phyloP scores from a whole-genome alignment of 2,329 filamentous ascomycete genomes.

The Penicillium crustosum region DNA sequence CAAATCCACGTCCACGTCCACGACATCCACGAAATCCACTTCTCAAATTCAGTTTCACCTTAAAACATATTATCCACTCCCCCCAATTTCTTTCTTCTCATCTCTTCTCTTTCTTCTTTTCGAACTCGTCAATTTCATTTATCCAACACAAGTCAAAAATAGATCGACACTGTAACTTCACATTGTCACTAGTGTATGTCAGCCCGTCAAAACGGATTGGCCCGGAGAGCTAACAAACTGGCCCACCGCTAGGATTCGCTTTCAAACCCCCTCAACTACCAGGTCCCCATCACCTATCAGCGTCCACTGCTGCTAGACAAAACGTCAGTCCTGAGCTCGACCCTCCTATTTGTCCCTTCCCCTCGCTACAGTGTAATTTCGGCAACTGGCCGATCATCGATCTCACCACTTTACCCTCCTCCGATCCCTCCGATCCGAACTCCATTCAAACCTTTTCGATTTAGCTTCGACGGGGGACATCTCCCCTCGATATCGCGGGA shows the following conservation, averaged over 20 bases:
- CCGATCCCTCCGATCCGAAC: slow-evolving; percentile 7
- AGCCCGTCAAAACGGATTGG: slow-evolving; percentile 3
- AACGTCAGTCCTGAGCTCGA: slow-evolving; percentile 26
- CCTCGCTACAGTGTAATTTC: slow-evolving; percentile 5
- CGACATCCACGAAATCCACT: not conserved
- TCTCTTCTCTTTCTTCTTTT: not conserved
- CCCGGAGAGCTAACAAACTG: slow-evolving; percentile 20
- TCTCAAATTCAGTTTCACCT: not conserved
- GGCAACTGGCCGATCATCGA: slow-evolving; percentile 12
- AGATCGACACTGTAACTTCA: slow-evolving; percentile 1
- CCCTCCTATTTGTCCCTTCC: slow-evolving; percentile 18
- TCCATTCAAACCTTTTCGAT: slow-evolving; percentile 4
- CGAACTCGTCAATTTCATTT: not conserved
- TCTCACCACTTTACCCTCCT: slow-evolving; percentile 3
- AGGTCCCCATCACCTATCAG: slow-evolving; percentile 17
- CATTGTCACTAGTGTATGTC: slow-evolving; percentile 4
- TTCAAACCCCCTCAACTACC: slow-evolving; percentile 8
- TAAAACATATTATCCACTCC: not conserved
- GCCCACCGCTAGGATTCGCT: slow-evolving; percentile 14
- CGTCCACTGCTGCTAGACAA: slow-evolving; percentile 19
- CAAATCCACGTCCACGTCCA: not conserved
- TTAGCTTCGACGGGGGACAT: slow-evolving; percentile 15
- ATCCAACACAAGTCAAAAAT: not conserved
- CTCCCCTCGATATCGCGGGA: slow-evolving; percentile 11
- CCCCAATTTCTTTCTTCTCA: not conserved